Evolutionary conservation across 352 stramenopile species (phyloP).

Genomic region (Globisporangium radiosum): DNA sequence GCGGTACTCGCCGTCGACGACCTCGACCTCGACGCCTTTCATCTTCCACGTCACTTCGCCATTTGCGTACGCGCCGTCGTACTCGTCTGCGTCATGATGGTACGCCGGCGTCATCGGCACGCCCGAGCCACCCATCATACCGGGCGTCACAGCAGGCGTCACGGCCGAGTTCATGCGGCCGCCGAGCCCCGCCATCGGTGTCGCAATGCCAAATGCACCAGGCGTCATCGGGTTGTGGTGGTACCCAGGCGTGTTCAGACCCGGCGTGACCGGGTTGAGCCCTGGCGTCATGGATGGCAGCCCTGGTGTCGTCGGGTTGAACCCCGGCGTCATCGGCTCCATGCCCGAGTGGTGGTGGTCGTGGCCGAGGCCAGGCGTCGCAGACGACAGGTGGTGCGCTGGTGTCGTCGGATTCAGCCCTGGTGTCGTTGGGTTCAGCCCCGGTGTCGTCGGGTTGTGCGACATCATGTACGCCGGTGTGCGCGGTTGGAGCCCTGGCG

Average conservation of each 20-base stretch:
- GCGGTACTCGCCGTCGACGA: constrained; percentile 56
- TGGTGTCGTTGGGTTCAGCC: constrained; percentile 74
- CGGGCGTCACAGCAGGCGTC: constrained; percentile 64
- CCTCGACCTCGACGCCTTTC: constrained; percentile 82
- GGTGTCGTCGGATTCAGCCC: constrained; percentile 71
- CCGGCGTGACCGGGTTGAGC: constrained; percentile 75
- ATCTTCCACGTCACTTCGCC: constrained; percentile 86
- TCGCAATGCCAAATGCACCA: constrained; percentile 69
- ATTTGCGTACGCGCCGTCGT: constrained; percentile 22
- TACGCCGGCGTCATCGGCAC: constrained; percentile 77
- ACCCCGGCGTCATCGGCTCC: constrained; percentile 84
- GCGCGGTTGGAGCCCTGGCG: constrained; percentile 64
- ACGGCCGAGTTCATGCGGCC: constrained; percentile 60
- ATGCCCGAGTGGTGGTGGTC: constrained; percentile 59
- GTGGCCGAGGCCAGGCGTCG: constrained; percentile 57
- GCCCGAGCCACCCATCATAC: constrained; percentile 55
- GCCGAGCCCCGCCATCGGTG: constrained; percentile 45
- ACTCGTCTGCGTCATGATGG: constrained; percentile 44
- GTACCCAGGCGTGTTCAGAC: constrained; percentile 77
- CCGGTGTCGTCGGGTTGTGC: constrained; percentile 74
- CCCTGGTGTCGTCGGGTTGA: constrained; percentile 80
- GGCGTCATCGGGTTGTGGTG: constrained; percentile 86
- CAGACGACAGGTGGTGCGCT: constrained; percentile 57
- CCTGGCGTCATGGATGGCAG: constrained; percentile 75
- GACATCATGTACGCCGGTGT: constrained; percentile 76